phyloP scores from a whole-genome alignment of 202 grass and related monocot genomes.

The Dendrocalamus latiflorus region DNA sequence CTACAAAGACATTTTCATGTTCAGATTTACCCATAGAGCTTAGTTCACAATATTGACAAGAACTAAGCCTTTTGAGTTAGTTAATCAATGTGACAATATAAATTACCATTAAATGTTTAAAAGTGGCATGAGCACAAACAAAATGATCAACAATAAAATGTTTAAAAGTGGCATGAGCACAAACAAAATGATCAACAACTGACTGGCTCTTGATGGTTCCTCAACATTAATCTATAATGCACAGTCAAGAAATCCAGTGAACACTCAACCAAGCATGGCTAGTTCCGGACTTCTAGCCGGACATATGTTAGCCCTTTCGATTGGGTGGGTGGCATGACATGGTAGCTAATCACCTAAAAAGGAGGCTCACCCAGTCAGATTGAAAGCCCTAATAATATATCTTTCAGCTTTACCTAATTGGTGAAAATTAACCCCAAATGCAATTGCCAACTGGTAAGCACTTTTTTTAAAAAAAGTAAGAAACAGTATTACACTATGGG shows the following conservation, averaged over 20 bases:
- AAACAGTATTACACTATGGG: too few relatives aligned
- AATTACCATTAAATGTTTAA: neutral
- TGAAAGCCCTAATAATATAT: neutral
- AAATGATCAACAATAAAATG: too few relatives aligned
- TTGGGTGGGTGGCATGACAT: too few relatives aligned
- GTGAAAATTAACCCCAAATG: neutral
- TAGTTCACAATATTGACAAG: neutral
- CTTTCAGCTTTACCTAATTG: too few relatives aligned
- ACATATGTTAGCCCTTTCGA: neutral
- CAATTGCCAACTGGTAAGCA: neutral
- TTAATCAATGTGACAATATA: neutral
- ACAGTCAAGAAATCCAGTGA: neutral
- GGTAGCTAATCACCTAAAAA: neutral
- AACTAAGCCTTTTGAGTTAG: neutral
- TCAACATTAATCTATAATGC: neutral
- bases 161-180: neutral
- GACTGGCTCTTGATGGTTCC: neutral
- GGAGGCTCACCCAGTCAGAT: neutral
- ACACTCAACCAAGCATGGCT: neutral
- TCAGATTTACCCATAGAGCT: neutral
- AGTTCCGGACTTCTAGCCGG: neutral
- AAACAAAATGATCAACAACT: neutral
- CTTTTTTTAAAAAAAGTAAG: too few relatives aligned
- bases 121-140: too few relatives aligned
- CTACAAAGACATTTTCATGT: neutral